Base-by-base conservation (phyloP, 2,329 filamentous ascomycete species). In the Eutypella sp. region DNA sequence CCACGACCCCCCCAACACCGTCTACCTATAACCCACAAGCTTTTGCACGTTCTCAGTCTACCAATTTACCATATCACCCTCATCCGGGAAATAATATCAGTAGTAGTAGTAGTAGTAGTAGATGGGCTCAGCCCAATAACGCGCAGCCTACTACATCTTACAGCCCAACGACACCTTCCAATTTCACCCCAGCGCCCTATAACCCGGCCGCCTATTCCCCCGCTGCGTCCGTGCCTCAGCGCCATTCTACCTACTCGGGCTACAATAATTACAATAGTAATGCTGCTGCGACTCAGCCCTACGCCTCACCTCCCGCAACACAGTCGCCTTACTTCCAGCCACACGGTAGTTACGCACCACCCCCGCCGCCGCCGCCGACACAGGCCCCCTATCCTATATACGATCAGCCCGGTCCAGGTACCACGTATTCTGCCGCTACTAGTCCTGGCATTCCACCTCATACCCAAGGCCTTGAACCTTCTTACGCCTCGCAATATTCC, bases 1-100 rank as follows among this genome's bases (percentile, higher is more conserved):
- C 69, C 47, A 64, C 71, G 47, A 57, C 71, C 49, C 67, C 75
- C 51, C 64, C 73, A 19, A 70, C 74, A 7, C 67, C 73, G 15
- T 67, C 72, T 19, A 65, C 78, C 37, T 92, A 91, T 66, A 92
- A 91, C 59, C 87, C 88, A 2, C 78, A 85, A 61, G 71, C 75
- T 31, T 92, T 81, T 62, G 70, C 68, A 45, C 71, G 76, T 45
- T 72, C 76, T 27, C 76, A 77, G 48, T 78, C 78, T 20, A 71
- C 71, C n/a, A 67, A 68, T 36, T 55, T 77, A 23, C 73, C 76
- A 10, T 75, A 76, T 51, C 74, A 72, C 46, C 72, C 70, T 49
- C 70, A 68, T 50, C 66, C 67, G 22, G 52, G 61, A 10, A 54
- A 63, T 40, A n/a, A n/a, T n/a, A n/a, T n/a, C n/a, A n/a, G n/a